Conservation (phyloP, 805 yeast species). For the Ogataea pini region DNA sequence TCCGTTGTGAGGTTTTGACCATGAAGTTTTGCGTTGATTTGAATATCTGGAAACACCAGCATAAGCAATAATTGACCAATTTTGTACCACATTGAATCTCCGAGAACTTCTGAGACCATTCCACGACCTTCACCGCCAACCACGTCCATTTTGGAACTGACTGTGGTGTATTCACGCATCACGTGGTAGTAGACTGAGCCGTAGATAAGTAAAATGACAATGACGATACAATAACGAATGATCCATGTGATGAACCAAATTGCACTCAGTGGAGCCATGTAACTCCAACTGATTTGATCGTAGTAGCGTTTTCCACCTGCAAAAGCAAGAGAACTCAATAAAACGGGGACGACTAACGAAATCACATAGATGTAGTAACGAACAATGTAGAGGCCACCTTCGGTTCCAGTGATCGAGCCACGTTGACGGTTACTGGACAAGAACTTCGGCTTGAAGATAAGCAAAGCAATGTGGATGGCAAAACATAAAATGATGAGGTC, state of each 20-base stretch:
- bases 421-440: constrained; percentile 31
- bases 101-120: constrained; percentile 23
- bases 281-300: constrained; percentile 75
- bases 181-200: constrained; percentile 73
- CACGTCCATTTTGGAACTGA: constrained; percentile 44
- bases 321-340: constrained; percentile 73
- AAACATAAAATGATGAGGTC: constrained; percentile 80
- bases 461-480: constrained; percentile 77
- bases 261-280: constrained; percentile 66
- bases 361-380: constrained; percentile 58
- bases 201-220: constrained; percentile 65
- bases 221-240: constrained; percentile 68
- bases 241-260: constrained; percentile 83
- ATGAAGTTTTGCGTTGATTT: constrained; percentile 31
- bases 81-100: constrained; percentile 36
- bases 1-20: constrained; percentile 31
- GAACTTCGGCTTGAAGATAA: constrained; percentile 65
- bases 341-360: constrained; percentile 60
- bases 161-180: constrained; percentile 55
- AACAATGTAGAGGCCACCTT: constrained; percentile 71
- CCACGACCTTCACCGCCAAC: constrained; percentile 19
- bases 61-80: constrained; percentile 28
- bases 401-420: constrained; percentile 35
- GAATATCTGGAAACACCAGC: constrained; percentile 36
- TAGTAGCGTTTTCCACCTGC: constrained; percentile 55